phyloP scores from a whole-genome alignment of 345 rosid species.

The Camelina sativa region DNA sequence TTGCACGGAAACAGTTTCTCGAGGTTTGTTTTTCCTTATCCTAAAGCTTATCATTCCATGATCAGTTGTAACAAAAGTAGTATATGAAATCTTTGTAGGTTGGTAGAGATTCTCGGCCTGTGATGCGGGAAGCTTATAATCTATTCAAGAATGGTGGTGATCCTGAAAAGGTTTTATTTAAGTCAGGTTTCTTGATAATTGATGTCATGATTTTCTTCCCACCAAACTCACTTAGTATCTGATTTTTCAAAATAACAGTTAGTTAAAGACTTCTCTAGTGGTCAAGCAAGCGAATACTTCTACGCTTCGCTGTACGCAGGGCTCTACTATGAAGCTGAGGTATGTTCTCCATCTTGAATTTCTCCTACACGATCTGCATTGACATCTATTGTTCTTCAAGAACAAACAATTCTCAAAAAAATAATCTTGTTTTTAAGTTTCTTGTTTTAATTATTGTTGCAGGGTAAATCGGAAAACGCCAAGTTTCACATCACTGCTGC shows the following conservation, averaged over 20 bases:
- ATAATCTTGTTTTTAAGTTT: neutral
- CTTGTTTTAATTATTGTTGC: conserved; percentile 3
- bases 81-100: conserved; percentile 56
- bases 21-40: conserved; percentile 51
- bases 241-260: conserved; percentile 46
- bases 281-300: conserved; percentile 60
- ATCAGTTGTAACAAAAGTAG: neutral
- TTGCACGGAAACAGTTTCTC: conserved; percentile 67
- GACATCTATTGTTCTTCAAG: neutral
- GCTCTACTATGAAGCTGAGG: conserved; percentile 85
- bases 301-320: conserved; percentile 86
- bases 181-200: conserved; percentile 1
- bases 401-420: neutral
- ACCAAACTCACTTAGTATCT: neutral
- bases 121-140: conserved; percentile 80
- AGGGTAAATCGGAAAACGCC: conserved; percentile 73
- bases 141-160: conserved; percentile 83
- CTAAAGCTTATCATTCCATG: neutral
- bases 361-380: conserved; percentile 10
- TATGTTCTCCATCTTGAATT: conserved; percentile 40
- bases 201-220: neutral
- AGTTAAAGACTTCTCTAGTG: conserved; percentile 58
- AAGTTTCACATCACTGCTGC: conserved; percentile 67
- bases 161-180: conserved; percentile 70
- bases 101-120: conserved; percentile 83